These are phyloP conservation scores for Pholiota microspora DNA, from an alignment of 768 basidiomycete genomes.

Conservation along the genomic window DNA sequence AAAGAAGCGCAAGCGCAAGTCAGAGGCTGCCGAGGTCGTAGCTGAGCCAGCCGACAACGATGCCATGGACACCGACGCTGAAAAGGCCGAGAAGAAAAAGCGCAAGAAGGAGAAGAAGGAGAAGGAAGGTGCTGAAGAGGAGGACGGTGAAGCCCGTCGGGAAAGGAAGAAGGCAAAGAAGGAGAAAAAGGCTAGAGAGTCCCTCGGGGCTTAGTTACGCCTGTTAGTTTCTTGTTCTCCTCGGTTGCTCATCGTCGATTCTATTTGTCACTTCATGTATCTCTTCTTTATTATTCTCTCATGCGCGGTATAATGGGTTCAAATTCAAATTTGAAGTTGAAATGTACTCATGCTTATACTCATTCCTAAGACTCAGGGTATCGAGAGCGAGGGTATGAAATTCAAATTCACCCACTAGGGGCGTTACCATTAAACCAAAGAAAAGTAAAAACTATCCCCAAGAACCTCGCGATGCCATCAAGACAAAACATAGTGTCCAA, in stretches of 20 bases:
- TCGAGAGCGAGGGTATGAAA: constrained; percentile 17
- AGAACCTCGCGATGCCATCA: constrained; percentile 22
- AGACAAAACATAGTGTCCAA: constrained; percentile 23
- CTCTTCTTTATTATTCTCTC: constrained; percentile 3
- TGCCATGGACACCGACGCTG: constrained; percentile 32
- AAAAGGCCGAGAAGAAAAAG: constrained; percentile 56
- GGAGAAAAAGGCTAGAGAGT: constrained; percentile 58
- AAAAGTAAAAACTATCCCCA: constrained; percentile 19
- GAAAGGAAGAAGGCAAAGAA: constrained; percentile 68
- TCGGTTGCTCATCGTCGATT: not conserved
- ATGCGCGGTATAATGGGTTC: constrained; percentile 15
- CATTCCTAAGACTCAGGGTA: constrained; percentile 3
- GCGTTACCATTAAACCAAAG: constrained; percentile 9
- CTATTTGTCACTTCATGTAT: constrained; percentile 3
- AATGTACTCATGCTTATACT: too few species aligned
- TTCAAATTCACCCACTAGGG: constrained; percentile 19
- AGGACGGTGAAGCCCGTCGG: constrained; percentile 55
- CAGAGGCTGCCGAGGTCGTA: constrained; percentile 37
- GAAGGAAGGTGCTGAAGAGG: constrained; percentile 40
- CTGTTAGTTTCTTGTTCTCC: not conserved
- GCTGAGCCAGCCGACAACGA: constrained; percentile 26
- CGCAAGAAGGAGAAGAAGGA: constrained; percentile 65
- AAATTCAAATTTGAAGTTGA: too few species aligned
- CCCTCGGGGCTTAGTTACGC: constrained; percentile 30
- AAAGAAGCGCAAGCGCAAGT: constrained; percentile 86